Conservation (phyloP, 768 basidiomycete genomes). For the Rhodocollybia butyracea region DNA sequence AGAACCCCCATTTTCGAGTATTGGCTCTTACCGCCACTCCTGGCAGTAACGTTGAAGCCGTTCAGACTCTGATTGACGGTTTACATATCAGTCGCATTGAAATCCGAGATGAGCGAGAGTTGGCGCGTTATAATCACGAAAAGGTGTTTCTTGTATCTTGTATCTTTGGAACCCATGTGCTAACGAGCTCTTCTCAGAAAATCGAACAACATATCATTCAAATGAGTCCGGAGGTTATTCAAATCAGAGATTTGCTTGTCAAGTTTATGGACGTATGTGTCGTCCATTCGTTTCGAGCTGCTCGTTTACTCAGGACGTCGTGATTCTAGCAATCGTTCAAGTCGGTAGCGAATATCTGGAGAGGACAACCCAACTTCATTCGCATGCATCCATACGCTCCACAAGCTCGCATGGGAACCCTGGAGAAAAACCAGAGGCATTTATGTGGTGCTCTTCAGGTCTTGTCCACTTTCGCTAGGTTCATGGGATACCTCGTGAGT, state of each 20-base stretch:
- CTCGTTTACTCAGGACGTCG: conserved; percentile 21
- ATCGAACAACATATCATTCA: conserved; percentile 75
- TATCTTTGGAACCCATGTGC: no score
- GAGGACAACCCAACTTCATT: conserved; percentile 40
- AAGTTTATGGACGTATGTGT: conserved; percentile 69
- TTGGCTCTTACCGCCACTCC: conserved; percentile 96
- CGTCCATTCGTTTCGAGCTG: background rate
- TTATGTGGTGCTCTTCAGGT: conserved; percentile 9
- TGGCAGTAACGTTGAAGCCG: conserved; percentile 78
- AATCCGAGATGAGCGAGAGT: conserved; percentile 85
- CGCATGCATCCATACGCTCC: conserved; percentile 61
- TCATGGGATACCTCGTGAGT: conserved; percentile 85
- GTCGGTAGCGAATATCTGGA: conserved; percentile 41
- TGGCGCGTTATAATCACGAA: conserved; percentile 86
- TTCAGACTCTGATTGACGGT: conserved; percentile 88
- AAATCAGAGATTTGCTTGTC: conserved; percentile 64
- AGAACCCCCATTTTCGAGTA: conserved; percentile 90
- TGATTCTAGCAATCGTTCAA: conserved; percentile 32
- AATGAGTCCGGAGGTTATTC: conserved; percentile 65
- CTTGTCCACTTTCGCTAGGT: conserved; percentile 55
- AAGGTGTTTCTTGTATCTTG: no score
- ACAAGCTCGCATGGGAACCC: conserved; percentile 27
- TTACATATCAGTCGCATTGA: conserved; percentile 95
- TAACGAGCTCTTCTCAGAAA: conserved; percentile 42
- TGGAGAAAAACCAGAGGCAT: background rate